Percentiles rank a stretch among this genome's conserved stretches.
Conservation (phyloP, 768 basidiomycete genomes). For the Macrolepiota albuminosa region DNA sequence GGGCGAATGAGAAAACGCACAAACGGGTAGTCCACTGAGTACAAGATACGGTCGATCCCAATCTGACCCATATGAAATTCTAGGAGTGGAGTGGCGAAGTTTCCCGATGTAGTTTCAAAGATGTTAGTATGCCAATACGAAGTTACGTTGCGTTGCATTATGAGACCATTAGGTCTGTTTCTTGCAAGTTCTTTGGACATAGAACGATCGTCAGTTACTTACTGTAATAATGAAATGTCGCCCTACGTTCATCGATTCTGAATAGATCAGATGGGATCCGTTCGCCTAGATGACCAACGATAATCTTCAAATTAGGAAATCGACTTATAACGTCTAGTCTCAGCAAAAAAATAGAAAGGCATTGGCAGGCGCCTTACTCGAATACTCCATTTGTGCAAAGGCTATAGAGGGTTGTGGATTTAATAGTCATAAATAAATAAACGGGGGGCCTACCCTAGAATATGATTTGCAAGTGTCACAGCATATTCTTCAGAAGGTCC, state of each 20-base stretch:
- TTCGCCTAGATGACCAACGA: slow-evolving; percentile 40
- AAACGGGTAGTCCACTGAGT: slow-evolving; percentile 35
- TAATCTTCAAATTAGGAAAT: slow-evolving; percentile 34
- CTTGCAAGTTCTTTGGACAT: slow-evolving; percentile 27
- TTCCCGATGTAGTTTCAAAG: slow-evolving; percentile 36
- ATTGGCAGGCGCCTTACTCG: slow-evolving; percentile 21
- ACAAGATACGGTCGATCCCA: slow-evolving; percentile 35
- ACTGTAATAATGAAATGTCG: background rate
- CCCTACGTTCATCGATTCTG: slow-evolving; percentile 34
- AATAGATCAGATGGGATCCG: slow-evolving; percentile 36
- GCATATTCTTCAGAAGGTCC: slow-evolving; percentile 34
- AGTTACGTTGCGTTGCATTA: slow-evolving; percentile 32
- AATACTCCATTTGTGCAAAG: slow-evolving; percentile 36
- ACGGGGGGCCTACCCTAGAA: slow-evolving; percentile 26
- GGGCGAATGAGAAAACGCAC: slow-evolving; percentile 15
- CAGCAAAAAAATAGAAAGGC: background rate
- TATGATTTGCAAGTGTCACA: slow-evolving; percentile 32
- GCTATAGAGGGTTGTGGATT: slow-evolving; percentile 5
- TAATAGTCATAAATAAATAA: background rate
- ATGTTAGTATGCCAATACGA: slow-evolving; percentile 36
- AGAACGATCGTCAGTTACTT: background rate
- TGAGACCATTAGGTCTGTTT: slow-evolving; percentile 24
- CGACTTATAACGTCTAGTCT: slow-evolving; percentile 22
- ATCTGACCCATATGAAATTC: slow-evolving; percentile 35
- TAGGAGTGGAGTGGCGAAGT: slow-evolving; percentile 35